Evolutionary conservation across 345 rosid genomes (phyloP), one percentile per base, ranked within the genome.

Genomic region (Ceriops zippeliana): DNA sequence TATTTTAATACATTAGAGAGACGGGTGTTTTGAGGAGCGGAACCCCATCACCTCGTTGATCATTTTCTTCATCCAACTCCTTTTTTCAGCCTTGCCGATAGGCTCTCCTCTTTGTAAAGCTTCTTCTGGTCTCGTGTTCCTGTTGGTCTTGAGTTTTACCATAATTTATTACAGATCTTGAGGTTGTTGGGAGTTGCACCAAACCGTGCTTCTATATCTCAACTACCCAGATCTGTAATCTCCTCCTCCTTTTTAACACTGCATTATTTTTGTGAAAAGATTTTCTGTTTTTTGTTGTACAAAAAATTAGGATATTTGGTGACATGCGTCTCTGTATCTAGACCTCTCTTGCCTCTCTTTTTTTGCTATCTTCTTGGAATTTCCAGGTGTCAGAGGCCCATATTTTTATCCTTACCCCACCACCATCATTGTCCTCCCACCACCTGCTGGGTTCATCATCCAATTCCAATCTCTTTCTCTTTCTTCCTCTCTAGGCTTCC

Each of bases 281-380:
- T n/a, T 28, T 32, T 16, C 6, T 13, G 4, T n/a, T 35, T 28
- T 26, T 34, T 27, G 4, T 17, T 31, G 6, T 4, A 31, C 5
- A 5, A 31, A 31, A 31, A 31, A 31, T 2, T 47, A 31, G 51
- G 58, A 74, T 84, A 54, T 69, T 74, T 61, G 57, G 13, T 6
- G 83, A 81, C 76, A 67, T 34, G 87, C 83, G 82, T 68, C 75
- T 80, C 59, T 81, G 86, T 52, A 80, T 80, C 78, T 79, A 68
- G 88, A 79, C 89, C 65, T 30, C 2, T 70, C 28, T 30, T 60
- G 26, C 22, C 54, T 24, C 26, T 67, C 61, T 27, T 21, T 32
- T n/a, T n/a, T 52, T 52, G 47, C n/a, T 30, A 4, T n/a, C 4
- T 52, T 66, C 65, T 74, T 67, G 32, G 71, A 54, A 70, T 79